phyloP scores from a whole-genome alignment of 805 yeast species.

The Kazachstania psychrophila region DNA sequence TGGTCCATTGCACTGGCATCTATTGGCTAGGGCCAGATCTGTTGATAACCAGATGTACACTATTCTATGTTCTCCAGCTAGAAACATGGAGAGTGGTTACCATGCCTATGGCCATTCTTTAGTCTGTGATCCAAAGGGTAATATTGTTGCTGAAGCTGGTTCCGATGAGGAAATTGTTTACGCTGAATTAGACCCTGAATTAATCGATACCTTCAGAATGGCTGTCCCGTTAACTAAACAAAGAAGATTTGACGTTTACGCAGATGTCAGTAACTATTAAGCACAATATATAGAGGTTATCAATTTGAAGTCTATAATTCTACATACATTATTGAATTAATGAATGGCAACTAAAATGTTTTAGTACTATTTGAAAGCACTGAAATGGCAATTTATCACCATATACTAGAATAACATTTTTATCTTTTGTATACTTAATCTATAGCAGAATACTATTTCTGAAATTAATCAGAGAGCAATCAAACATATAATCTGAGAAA shows the following conservation, averaged over 20 bases:
- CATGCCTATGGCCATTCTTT: constrained; percentile 62
- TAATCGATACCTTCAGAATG: constrained; percentile 46
- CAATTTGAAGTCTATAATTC: no score
- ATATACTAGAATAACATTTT: no score
- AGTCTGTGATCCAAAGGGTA: constrained; percentile 56
- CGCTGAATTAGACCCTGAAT: constrained; percentile 60
- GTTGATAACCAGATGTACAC: constrained; percentile 68
- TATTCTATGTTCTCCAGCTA: constrained; percentile 79
- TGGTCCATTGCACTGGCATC: constrained; percentile 78
- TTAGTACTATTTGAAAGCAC: no score
- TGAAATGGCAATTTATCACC: no score
- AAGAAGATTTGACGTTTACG: constrained; percentile 56
- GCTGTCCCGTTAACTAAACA: constrained; percentile 64
- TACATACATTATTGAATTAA: no score
- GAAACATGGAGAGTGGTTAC: constrained; percentile 52
- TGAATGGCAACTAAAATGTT: no score
- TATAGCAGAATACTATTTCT: no score
- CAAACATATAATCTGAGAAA: no score
- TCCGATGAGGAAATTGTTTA: constrained; percentile 68
- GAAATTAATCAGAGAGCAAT: no score
- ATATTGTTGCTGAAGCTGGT: constrained; percentile 60
- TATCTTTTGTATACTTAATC: no score
- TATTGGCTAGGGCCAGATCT: constrained; percentile 63
- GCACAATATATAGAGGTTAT: not conserved
- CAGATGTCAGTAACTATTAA: constrained; percentile 22